Evolutionary conservation across 305 asterid species (phyloP).

Genomic region (Fraxinus nigra): DNA sequence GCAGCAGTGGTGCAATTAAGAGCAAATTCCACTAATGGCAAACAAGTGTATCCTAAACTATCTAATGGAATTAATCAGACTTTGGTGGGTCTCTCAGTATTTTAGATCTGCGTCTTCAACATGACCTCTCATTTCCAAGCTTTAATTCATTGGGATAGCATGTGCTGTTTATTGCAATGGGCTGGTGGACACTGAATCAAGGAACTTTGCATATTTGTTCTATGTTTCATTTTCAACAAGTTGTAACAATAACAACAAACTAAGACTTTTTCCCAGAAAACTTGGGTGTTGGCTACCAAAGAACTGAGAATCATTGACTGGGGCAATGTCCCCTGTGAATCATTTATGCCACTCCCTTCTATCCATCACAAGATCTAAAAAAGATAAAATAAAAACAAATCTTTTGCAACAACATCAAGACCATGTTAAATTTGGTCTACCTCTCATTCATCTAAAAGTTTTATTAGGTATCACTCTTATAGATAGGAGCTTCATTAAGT

Average conservation of each 20-base stretch:
- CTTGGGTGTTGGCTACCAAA: neutral
- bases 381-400: neutral
- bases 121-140: neutral
- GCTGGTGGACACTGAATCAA: neutral
- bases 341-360: neutral
- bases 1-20: neutral
- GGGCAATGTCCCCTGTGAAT: neutral
- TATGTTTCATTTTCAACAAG: neutral
- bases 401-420: neutral
- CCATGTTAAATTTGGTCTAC: neutral
- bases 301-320: neutral
- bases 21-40: neutral
- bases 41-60: neutral
- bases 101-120: neutral
- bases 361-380: neutral
- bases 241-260: neutral
- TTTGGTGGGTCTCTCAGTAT: neutral
- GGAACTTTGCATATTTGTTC: neutral
- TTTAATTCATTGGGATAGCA: neutral
- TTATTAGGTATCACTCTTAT: neutral
- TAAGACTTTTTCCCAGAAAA: neutral
- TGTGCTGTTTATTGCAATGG: neutral
- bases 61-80: neutral
- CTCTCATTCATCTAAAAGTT: neutral
- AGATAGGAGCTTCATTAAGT: neutral